Base-by-base conservation (phyloP, 352 stramenopile species). In the Thalassiosira gravida region DNA sequence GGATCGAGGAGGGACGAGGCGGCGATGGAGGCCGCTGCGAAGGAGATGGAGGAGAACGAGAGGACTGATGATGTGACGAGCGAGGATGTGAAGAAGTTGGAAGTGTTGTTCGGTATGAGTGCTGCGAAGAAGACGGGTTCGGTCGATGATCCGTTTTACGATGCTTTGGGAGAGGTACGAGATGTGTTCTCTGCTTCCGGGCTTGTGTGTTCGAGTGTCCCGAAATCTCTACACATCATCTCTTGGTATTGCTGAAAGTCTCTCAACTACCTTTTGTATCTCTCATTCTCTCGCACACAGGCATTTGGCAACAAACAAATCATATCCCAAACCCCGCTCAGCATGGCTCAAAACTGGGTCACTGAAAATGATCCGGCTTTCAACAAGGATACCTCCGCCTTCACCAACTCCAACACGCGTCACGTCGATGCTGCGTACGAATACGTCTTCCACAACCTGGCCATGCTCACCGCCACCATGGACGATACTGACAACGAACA, bases 381-480 rank as follows among this genome's bases (percentile, higher is more conserved):
- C 46, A 46, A 88, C 42, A 55, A 68, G 39, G 3, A 68, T 25
- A 76, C 70, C 20, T 80, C 73, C n/a, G 75, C 78, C 0, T 93
- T 93, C 78, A 91, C 85, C 13, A 80, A 72, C 39, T 85, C 62
- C 30, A 66, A 88, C 52, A 83, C 80, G 3, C 64, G 69, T 18
- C 57, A 90, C 29, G 79, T 91, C 6, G 88, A 93, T 72, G 80
- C 80, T 27, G 88, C 82, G 1, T 91, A 92, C 49, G 88, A 93
- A 79, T 93, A 85, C 69, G 66, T 91, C 0, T 91, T 91, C 65
- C 83, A 79, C 42, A 93, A 88, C 73, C 42, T 93, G 25, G 83
- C 85, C 39, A 91, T 93, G 85, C 67, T 89, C n/a, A n/a, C n/a
- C n/a, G 30, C 35, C 13, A 42, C 35, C n/a, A n/a, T n/a, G n/a